These are phyloP conservation scores for Metschnikowia lachancei DNA, from an alignment of 805 yeast species.

Conservation along the genomic window DNA sequence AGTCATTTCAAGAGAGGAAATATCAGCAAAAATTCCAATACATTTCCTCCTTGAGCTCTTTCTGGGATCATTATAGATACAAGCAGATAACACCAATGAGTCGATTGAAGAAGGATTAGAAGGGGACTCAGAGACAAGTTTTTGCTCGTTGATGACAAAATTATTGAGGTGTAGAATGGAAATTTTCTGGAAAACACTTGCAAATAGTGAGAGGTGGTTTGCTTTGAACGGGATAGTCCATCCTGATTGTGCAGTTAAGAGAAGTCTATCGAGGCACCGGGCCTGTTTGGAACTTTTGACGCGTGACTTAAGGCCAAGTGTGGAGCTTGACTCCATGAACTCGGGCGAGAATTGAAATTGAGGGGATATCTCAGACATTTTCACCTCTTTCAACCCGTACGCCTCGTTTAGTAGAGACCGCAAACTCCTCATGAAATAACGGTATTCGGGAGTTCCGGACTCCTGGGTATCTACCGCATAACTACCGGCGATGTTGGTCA, in stretches of 20 bases:
- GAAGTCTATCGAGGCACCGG: slow-evolving; percentile 32
- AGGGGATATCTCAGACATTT: slow-evolving; percentile 48
- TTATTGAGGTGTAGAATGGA: slow-evolving; percentile 44
- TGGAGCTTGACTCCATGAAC: slow-evolving; percentile 11
- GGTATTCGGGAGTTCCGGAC: slow-evolving; percentile 21
- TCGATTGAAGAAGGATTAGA: slow-evolving; percentile 8
- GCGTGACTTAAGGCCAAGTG: slow-evolving; percentile 13
- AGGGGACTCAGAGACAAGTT: slow-evolving; percentile 16
- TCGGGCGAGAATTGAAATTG: slow-evolving; percentile 41
- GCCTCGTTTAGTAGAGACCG: slow-evolving; percentile 40
- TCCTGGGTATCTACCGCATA: slow-evolving; percentile 30
- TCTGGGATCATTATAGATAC: slow-evolving; percentile 17
- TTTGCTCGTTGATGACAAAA: slow-evolving; percentile 46
- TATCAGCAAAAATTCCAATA: slow-evolving; percentile 41
- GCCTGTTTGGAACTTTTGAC: slow-evolving; percentile 19
- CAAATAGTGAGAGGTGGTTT: slow-evolving; percentile 45
- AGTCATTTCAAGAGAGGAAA: slow-evolving; percentile 35
- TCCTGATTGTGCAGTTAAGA: slow-evolving; percentile 43
- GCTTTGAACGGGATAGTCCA: slow-evolving; percentile 52
- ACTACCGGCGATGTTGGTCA: slow-evolving; percentile 36
- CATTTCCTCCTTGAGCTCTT: slow-evolving; percentile 13
- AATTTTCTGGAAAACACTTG: slow-evolving; percentile 39
- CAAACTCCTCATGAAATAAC: slow-evolving; percentile 26
- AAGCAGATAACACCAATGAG: slow-evolving; percentile 15
- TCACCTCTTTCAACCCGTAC: slow-evolving; percentile 44